Base-by-base conservation (phyloP, 1,284 basidiomycete species). In the Ustilago trichophora region DNA sequence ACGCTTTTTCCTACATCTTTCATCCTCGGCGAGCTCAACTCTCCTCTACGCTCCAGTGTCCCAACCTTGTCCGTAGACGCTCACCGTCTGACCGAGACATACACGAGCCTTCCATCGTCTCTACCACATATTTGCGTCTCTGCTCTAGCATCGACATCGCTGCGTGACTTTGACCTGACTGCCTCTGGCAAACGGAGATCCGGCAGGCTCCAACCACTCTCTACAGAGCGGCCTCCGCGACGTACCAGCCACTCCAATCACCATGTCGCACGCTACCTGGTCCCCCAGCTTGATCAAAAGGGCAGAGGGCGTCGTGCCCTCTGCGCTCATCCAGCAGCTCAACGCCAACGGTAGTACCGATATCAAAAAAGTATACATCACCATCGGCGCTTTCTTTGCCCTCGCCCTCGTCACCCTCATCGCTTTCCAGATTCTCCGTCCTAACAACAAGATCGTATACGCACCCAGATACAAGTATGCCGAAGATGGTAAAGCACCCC, bases 401-500 rank as follows among this genome's bases (percentile, higher is more conserved):
- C 60, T 75, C 3, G 57, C 52, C n/a, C 35, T 73, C 24, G 40
- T 70, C 18, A 80, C 76, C n/a, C 16, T 80, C 11, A 31, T 70
- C 37, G 50, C 57, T 10, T 80, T 80, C 54, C 56, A 76, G 43
- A 50, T 80, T 13, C 58, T 78, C 8, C 63, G 79, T 18, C 71
- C 76, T 40, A 76, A 74, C 52, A 76, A 79, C 66, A 75, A 89
- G 88, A 85, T 89, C 51, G 87, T 91, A 50, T 97, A 97, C 81
- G 90, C 83, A 88, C 91, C 69, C 91, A 93, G 83, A 83, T 76
- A 76, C 80, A 94, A 94, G 82, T 94, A 93, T 79, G 90, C 92
- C 73, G 86, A 88, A 59, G 91, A 89, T 52, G 84, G 88, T 82
- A 92, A 92, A 81, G 85, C 86, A 25, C 91, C 91, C 12, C 92